Conservation (phyloP, 2,329 filamentous ascomycete species). For the Fusarium sororula region DNA sequence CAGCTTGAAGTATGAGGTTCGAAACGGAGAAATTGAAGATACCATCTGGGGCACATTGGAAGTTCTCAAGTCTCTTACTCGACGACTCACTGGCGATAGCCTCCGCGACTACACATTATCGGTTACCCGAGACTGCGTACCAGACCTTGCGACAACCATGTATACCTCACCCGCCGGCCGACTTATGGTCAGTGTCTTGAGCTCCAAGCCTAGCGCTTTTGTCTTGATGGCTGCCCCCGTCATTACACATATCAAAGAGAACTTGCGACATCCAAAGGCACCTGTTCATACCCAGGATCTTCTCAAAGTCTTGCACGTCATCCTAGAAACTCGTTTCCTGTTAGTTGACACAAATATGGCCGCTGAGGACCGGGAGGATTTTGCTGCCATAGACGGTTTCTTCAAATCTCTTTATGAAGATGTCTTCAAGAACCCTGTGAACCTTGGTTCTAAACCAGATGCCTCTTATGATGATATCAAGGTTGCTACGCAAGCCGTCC, state of each 20-base stretch:
- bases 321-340: constrained; percentile 58
- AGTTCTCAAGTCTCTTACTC: constrained; percentile 61
- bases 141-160: constrained; percentile 62
- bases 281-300: constrained; percentile 61
- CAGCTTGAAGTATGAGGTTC: constrained; percentile 70
- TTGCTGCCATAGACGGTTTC: constrained; percentile 47
- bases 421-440: constrained; percentile 53
- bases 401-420: constrained; percentile 56
- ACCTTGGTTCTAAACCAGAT: constrained; percentile 40
- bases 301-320: constrained; percentile 59
- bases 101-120: constrained; percentile 58
- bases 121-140: constrained; percentile 62
- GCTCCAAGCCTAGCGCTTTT: constrained; percentile 59
- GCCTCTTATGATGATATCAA: constrained; percentile 51
- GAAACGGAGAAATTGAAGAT: constrained; percentile 68
- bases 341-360: constrained; percentile 48
- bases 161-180: constrained; percentile 63
- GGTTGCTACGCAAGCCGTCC: constrained; percentile 55
- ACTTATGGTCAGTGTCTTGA: constrained; percentile 61
- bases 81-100: constrained; percentile 54
- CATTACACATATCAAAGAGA: constrained; percentile 60
- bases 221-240: constrained; percentile 56
- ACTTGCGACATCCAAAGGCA: constrained; percentile 61
- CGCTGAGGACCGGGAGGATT: constrained; percentile 50
- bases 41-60: constrained; percentile 65